These are phyloP conservation scores for Penicillium sp. DNA, from an alignment of 2,329 filamentous ascomycete species.

Conservation along the genomic window DNA sequence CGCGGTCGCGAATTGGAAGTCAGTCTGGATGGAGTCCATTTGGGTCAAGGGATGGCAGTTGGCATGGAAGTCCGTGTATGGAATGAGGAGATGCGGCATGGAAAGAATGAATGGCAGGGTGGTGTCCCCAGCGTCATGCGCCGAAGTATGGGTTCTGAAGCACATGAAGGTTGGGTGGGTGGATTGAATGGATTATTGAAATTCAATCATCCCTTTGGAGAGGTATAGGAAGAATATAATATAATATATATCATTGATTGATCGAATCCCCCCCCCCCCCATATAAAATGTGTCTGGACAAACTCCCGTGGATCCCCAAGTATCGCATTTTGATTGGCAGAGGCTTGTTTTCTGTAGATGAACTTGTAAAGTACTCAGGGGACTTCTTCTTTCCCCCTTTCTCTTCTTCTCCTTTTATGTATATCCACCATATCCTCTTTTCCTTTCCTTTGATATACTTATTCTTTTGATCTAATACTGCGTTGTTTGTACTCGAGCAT, in stretches of 20 bases:
- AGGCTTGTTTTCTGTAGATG: slow-evolving; percentile 26
- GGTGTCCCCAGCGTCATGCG: slow-evolving; percentile 92
- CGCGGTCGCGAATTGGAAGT: slow-evolving; percentile 73
- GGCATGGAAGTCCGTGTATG: slow-evolving; percentile 86
- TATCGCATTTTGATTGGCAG: slow-evolving; percentile 16
- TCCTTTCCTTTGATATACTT: slow-evolving; percentile 8
- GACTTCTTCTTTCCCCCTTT: slow-evolving; percentile 13
- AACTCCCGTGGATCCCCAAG: neutral
- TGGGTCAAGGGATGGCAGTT: slow-evolving; percentile 64
- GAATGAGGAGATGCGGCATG: slow-evolving; percentile 70
- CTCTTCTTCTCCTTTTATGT: neutral
- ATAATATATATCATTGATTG: neutral
- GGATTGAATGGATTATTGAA: slow-evolving; percentile 90
- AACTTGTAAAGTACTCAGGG: slow-evolving; percentile 10
- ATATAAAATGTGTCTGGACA: neutral
- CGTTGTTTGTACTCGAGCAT: slow-evolving; percentile 15
- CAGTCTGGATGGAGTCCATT: slow-evolving; percentile 72
- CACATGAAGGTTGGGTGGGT: slow-evolving; percentile 93
- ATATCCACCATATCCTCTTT: slow-evolving; percentile 4
- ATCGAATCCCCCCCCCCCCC: no score
- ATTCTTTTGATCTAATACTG: slow-evolving; percentile 4
- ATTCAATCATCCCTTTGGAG: slow-evolving; percentile 96
- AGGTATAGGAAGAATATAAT: slow-evolving; percentile 50
- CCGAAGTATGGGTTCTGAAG: slow-evolving; percentile 50
- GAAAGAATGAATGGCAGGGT: slow-evolving; percentile 60